These are phyloP conservation scores for Scheffersomyces quercinus DNA, from an alignment of 1,139 yeast species.

Conservation along the genomic window DNA sequence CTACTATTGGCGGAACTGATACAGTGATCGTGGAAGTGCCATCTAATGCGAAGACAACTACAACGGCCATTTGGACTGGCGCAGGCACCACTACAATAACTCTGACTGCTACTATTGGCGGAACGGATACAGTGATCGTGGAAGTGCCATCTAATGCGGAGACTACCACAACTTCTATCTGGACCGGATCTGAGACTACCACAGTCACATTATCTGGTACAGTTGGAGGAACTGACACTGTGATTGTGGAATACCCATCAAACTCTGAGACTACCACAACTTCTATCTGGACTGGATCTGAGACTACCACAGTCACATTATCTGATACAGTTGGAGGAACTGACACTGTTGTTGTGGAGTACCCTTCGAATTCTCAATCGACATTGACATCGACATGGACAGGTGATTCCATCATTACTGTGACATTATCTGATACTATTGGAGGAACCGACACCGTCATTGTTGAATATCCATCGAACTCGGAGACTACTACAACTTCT, in stretches of 20 bases:
- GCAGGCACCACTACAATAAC: constrained; percentile 6
- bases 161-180: constrained; percentile 11
- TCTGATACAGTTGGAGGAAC: constrained; percentile 6
- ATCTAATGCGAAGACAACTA: constrained; percentile 3
- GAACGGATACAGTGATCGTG: constrained; percentile 7
- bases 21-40: constrained; percentile 10
- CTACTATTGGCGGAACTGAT: constrained; percentile 4
- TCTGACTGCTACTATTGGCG: constrained; percentile 3
- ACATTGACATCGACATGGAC: constrained; percentile 4
- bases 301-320: constrained; percentile 2
- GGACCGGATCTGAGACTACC: constrained; percentile 11
- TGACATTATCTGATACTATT: constrained; percentile 1
- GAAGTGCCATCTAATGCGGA: constrained; percentile 12
- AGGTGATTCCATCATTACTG: constrained; percentile 1
- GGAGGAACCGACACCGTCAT: constrained; percentile 7
- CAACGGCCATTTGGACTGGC: constrained; percentile 9
- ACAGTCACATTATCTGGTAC: constrained; percentile 3
- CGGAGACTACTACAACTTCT: constrained; percentile 6
- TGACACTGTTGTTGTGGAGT: constrained; percentile 9
- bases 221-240: constrained; percentile 8
- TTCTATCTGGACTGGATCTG: constrained; percentile 12
- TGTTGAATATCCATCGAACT: constrained; percentile 7
- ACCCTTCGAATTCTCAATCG: constrained; percentile 8
- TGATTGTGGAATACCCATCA: constrained; percentile 8
- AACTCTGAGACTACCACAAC: constrained; percentile 6